Percentiles rank a stretch among this genome's conserved stretches.
Conservation (phyloP, 23 red algal genomes). For the Gracilariopsis chorda region DNA sequence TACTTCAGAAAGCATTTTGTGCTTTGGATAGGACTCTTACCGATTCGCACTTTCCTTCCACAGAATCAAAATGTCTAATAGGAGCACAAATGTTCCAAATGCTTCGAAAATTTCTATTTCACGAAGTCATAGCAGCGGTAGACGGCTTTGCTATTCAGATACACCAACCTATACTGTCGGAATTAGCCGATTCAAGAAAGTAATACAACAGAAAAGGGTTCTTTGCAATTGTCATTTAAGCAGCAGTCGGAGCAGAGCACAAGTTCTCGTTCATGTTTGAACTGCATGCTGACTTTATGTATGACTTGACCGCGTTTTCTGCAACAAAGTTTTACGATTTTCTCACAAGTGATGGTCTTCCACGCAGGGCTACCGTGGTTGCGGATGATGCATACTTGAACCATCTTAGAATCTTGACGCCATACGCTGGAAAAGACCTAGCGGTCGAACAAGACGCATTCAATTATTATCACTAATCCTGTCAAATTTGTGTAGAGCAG, state of each 20-base stretch:
- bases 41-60: too few species aligned
- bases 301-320: background rate
- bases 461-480: background rate
- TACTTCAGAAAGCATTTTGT: background rate
- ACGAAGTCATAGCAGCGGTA: too few species aligned
- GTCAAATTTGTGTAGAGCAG: background rate
- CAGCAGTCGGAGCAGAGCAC: background rate
- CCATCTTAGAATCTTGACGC: background rate
- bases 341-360: background rate
- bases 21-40: too few species aligned
- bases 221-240: background rate
- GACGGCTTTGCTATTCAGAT: too few species aligned
- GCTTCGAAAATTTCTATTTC: too few species aligned
- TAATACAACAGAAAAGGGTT: background rate
- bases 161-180: too few species aligned
- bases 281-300: background rate
- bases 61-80: too few species aligned
- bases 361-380: background rate
- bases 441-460: background rate
- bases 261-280: background rate
- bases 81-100: too few species aligned
- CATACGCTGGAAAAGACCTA: background rate
- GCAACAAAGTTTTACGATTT: background rate
- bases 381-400: background rate
- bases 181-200: too few species aligned